These are phyloP conservation scores for Tuber aestivum DNA, from an alignment of 495 filamentous ascomycete species.

Conservation along the genomic window DNA sequence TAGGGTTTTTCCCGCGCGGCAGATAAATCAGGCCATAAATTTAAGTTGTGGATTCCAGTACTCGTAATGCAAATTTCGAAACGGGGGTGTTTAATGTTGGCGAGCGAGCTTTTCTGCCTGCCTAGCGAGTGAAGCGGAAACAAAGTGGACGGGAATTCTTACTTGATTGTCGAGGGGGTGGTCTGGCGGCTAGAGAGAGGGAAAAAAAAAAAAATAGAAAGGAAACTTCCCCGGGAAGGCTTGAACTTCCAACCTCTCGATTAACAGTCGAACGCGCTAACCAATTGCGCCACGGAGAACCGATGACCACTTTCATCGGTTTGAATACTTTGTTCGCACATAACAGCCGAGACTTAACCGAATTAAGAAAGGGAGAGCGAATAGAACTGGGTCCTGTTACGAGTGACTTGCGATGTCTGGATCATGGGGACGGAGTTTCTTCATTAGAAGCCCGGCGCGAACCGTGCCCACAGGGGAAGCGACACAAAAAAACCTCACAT, in stretches of 20 bases:
- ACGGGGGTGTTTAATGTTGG: background rate
- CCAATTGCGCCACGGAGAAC: conserved; percentile 49
- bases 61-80: background rate
- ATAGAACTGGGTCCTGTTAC: background rate
- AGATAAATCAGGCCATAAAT: background rate
- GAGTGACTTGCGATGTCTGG: background rate
- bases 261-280: conserved; percentile 52
- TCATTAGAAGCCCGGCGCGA: background rate
- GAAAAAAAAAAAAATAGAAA: background rate
- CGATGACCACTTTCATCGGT: background rate
- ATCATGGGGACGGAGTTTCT: background rate
- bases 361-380: background rate
- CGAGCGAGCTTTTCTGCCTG: background rate
- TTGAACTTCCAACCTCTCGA: conserved; percentile 51
- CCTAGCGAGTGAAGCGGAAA: background rate
- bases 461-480: background rate
- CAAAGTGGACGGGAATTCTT: background rate
- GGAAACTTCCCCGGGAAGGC: conserved; percentile 45
- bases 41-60: background rate
- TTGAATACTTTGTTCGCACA: background rate
- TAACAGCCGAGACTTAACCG: too few relatives aligned
- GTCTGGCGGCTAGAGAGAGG: background rate
- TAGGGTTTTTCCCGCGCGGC: background rate
- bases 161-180: background rate
- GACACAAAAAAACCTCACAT: background rate